Conservation (phyloP, 331 rosid genomes). For the Phaseolus coccineus region DNA sequence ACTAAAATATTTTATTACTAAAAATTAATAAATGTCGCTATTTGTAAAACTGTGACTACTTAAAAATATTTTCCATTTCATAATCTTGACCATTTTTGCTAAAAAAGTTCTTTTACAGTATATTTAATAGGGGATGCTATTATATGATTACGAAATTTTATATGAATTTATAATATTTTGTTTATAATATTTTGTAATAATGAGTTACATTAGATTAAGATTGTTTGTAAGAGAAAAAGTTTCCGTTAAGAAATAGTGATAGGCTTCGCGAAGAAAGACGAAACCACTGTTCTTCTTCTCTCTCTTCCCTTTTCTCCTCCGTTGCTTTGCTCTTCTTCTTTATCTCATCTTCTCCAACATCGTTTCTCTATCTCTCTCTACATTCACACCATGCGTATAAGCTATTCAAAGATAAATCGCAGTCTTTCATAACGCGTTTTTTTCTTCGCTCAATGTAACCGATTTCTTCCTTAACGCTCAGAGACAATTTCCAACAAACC, state of each 20-base stretch:
- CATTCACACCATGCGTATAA: background rate
- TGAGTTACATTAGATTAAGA: background rate
- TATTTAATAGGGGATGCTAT: no score
- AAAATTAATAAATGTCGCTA: background rate
- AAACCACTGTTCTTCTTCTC: background rate
- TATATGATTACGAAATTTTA: no score
- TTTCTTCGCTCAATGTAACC: conserved; percentile 27
- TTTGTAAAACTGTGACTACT: background rate
- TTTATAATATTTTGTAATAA: no score
- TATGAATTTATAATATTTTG: no score
- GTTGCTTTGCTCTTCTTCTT: background rate
- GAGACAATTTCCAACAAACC: conserved; percentile 8
- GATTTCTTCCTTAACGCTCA: conserved; percentile 7
- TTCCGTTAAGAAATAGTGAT: conserved; percentile 42
- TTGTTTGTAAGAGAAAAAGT: conserved; percentile 19
- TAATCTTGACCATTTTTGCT: no score
- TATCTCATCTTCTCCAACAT: background rate
- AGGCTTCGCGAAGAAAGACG: background rate
- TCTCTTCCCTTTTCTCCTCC: background rate
- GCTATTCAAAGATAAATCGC: conserved; percentile 8
- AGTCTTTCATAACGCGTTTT: conserved; percentile 22
- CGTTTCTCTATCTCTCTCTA: background rate
- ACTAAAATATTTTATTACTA: background rate
- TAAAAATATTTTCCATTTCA: background rate
- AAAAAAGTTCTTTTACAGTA: no score